Conservation (phyloP, 371 early-diverging fungal species). For the Lichtheimia corymbifera region DNA sequence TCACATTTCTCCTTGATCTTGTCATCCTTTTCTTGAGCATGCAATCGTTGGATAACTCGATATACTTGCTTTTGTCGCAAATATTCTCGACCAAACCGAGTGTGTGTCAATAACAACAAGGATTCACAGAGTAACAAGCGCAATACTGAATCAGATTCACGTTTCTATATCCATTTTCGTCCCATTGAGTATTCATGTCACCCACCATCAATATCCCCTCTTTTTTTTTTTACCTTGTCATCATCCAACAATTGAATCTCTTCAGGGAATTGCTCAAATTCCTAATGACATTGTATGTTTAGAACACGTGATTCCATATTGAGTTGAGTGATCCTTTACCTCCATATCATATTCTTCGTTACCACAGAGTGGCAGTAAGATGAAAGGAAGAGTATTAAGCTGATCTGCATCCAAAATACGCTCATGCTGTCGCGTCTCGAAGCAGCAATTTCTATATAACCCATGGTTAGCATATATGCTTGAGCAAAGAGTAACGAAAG, state of each 20-base stretch:
- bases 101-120: conserved; percentile 76
- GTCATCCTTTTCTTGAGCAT: conserved; percentile 70
- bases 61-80: conserved; percentile 85
- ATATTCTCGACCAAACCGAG: conserved; percentile 76
- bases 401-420: conserved; percentile 65
- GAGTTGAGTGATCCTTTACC: conserved; percentile 26
- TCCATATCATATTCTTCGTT: conserved; percentile 90
- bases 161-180: conserved; percentile 38
- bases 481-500: too few species aligned
- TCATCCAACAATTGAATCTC: conserved; percentile 87
- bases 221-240: conserved; percentile 59
- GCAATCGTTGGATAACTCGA: conserved; percentile 81
- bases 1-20: conserved; percentile 71
- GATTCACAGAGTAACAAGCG: conserved; percentile 77
- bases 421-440: conserved; percentile 71
- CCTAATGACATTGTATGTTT: conserved; percentile 25
- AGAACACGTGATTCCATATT: too few species aligned
- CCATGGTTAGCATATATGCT: too few species aligned
- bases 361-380: conserved; percentile 89
- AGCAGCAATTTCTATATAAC: conserved; percentile 73
- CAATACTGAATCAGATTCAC: conserved; percentile 81
- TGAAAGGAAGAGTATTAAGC: conserved; percentile 81
- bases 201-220: neutral
- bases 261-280: conserved; percentile 92
- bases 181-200: neutral